Percentiles rank a stretch among this genome's conserved stretches.
phyloP scores from a whole-genome alignment of 2,329 filamentous ascomycete species.

The Fusarium stilboides region DNA sequence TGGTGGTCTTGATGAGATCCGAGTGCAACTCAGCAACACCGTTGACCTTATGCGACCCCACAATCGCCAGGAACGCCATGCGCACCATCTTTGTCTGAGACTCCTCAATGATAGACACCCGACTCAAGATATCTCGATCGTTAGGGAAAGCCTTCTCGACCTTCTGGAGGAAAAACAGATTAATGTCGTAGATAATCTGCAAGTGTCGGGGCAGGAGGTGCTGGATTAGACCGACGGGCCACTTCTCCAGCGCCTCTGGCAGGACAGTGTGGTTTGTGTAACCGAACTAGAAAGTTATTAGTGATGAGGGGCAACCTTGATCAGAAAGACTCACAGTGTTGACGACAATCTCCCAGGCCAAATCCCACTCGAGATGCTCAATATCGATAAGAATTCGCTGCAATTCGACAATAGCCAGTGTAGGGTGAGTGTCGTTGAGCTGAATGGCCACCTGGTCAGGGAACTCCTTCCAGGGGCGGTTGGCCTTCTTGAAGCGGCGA shows the following conservation, averaged over 20 bases:
- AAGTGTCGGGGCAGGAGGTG: conserved; percentile 94
- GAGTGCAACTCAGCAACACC: conserved; percentile 98
- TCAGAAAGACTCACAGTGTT: conserved; percentile 67
- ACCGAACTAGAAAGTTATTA: conserved; percentile 74
- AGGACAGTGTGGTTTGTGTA: conserved; percentile 99
- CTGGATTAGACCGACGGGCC: conserved; percentile 94
- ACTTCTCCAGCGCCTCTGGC: conserved; percentile 97
- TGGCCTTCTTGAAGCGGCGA: conserved; percentile 97
- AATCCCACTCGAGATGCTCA: conserved; percentile 93
- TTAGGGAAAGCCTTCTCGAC: conserved; percentile 94
- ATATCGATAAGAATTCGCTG: conserved; percentile 92
- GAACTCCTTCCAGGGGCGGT: conserved; percentile 92
- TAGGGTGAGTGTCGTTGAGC: conserved; percentile 97
- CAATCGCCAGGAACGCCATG: conserved; percentile 95
- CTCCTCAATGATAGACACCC: conserved; percentile 98
- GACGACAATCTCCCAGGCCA: conserved; percentile 87
- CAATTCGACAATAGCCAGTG: conserved; percentile 94
- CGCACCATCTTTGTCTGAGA: conserved; percentile 97
- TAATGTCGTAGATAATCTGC: conserved; percentile 99
- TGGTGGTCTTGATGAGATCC: conserved; percentile 98
- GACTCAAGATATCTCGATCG: conserved; percentile 85
- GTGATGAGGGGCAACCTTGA: neutral
- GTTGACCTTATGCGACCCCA: conserved; percentile 99
- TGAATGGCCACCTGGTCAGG: conserved; percentile 96
- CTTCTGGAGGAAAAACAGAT: conserved; percentile 89